These are phyloP conservation scores for Ceratocystis destructans DNA, from an alignment of 2,329 filamentous ascomycete genomes.

Conservation along the genomic window DNA sequence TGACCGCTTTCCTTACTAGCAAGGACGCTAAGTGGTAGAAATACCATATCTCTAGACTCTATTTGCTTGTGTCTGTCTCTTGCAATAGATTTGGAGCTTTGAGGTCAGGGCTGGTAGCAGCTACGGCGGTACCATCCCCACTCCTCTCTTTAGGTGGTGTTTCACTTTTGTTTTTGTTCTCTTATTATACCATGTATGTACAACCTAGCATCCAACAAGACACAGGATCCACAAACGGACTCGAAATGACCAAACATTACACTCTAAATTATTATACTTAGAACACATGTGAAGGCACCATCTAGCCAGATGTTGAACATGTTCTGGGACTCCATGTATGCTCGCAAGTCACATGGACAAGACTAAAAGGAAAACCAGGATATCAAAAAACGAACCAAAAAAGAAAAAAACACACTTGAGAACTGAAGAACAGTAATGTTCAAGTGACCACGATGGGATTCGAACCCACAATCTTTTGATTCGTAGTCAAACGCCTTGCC, in stretches of 20 bases:
- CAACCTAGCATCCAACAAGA: neutral
- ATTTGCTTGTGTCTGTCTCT: neutral
- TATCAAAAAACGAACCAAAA: neutral
- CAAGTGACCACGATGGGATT: too few relatives aligned
- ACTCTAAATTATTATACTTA: neutral
- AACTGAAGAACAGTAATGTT: neutral
- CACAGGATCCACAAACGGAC: neutral
- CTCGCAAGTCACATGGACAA: neutral
- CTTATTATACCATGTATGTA: neutral
- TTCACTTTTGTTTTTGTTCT: neutral
- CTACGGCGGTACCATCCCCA: neutral
- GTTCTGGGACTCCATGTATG: neutral
- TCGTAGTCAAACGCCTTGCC: conserved; percentile 19
- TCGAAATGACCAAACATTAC: neutral
- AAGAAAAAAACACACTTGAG: neutral
- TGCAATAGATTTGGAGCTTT: neutral
- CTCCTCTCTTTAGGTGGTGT: neutral
- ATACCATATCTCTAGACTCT: neutral
- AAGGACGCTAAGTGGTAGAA: conserved; percentile 46
- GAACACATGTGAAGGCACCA: neutral
- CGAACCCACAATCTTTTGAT: too few relatives aligned
- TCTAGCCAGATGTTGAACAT: too few relatives aligned
- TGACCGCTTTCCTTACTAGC: conserved; percentile 45
- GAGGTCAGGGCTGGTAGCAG: neutral
- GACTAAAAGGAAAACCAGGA: neutral